These are phyloP conservation scores for Recurvomyces mirabilis DNA, from an alignment of 495 filamentous ascomycete species.

Conservation along the genomic window DNA sequence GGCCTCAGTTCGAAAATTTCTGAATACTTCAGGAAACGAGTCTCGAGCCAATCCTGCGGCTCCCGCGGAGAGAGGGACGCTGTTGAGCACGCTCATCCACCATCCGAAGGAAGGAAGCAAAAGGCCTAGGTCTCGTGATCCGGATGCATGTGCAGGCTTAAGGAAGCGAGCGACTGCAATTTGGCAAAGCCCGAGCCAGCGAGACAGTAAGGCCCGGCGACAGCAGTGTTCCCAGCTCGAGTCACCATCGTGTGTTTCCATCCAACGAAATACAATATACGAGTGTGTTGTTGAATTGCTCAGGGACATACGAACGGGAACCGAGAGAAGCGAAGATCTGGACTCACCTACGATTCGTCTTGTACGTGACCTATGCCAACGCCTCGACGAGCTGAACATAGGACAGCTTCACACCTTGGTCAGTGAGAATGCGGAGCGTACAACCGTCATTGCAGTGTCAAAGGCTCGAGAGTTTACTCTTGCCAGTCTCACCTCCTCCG, in stretches of 20 bases:
- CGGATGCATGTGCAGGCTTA: not conserved
- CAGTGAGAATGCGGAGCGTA: not conserved
- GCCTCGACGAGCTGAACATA: not conserved
- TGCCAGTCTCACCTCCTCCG: not conserved
- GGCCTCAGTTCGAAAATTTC: not conserved
- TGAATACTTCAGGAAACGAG: not conserved
- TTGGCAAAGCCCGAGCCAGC: not conserved
- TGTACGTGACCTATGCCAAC: not conserved
- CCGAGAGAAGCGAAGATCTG: not conserved
- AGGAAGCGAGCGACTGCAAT: not conserved
- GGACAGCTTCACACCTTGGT: not conserved
- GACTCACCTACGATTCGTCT: not conserved
- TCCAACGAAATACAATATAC: not conserved
- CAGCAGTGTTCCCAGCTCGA: not conserved
- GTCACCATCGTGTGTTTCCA: not conserved
- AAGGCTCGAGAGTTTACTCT: not conserved
- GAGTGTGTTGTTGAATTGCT: not conserved
- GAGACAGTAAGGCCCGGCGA: not conserved
- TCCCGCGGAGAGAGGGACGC: not conserved
- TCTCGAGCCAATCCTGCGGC: not conserved
- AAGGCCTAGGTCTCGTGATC: not conserved
- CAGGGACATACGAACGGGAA: not conserved
- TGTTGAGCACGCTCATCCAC: not conserved
- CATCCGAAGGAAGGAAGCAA: not conserved
- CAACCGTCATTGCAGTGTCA: not conserved